These are phyloP conservation scores for Cicer pinnatifidum DNA, from an alignment of 306 rosid species.

Conservation along the genomic window DNA sequence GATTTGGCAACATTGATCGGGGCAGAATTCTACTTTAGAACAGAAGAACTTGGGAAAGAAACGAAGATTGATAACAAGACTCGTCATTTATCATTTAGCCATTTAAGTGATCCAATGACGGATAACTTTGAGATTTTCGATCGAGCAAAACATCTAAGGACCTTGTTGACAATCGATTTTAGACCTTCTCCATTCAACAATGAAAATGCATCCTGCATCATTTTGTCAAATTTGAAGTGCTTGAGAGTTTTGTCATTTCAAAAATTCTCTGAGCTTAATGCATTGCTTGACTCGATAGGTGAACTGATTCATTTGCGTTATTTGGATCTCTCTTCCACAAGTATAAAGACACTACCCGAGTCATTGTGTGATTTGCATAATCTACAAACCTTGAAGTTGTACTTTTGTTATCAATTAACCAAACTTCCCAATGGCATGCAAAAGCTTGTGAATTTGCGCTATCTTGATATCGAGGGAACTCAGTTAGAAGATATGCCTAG, in stretches of 20 bases:
- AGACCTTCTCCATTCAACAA: background rate
- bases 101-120: background rate
- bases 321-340: background rate
- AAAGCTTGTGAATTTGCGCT: conserved; percentile 2
- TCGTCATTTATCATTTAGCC: conserved; percentile 22
- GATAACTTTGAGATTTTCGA: background rate
- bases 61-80: background rate
- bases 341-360: background rate
- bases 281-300: background rate
- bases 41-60: background rate
- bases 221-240: background rate
- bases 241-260: background rate
- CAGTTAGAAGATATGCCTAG: background rate
- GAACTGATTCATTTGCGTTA: background rate
- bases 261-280: rapidly evolving
- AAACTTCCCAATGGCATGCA: background rate
- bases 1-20: background rate
- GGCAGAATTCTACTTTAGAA: background rate
- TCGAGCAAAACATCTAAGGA: background rate
- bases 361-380: background rate
- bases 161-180: background rate
- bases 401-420: rapidly evolving
- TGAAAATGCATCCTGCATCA: background rate
- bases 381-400: background rate
- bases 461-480: background rate